Conservation (phyloP, 306 rosid genomes). For the Crotalaria pallida region DNA sequence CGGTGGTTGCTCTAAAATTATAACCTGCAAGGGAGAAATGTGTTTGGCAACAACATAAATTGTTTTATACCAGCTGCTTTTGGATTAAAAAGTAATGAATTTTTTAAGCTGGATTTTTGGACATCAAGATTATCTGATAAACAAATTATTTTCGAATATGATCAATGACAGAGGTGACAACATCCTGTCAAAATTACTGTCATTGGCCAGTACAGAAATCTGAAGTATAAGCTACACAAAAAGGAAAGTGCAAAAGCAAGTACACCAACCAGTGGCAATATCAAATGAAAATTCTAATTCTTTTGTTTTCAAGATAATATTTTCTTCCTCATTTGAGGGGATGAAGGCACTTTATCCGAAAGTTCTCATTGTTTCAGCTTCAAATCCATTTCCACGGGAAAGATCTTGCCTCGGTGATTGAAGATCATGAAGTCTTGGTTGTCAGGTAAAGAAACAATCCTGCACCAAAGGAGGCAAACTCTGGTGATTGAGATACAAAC, state of each 20-base stretch:
- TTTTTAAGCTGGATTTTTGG: too few relatives aligned
- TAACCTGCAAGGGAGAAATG: too few relatives aligned
- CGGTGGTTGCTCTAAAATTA: too few relatives aligned
- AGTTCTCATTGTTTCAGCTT: slow-evolving; percentile 52
- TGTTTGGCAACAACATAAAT: too few relatives aligned
- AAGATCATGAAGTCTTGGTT: slow-evolving; percentile 80
- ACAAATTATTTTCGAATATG: too few relatives aligned
- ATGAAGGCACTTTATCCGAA: not conserved
- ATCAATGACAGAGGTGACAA: not conserved
- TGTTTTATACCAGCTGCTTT: too few relatives aligned
- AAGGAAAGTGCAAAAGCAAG: not conserved
- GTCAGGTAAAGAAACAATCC: slow-evolving; percentile 72
- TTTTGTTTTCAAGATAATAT: not conserved
- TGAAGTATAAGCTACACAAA: slow-evolving; percentile 1
- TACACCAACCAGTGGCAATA: slow-evolving; percentile 21
- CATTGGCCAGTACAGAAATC: not conserved
- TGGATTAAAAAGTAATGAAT: too few relatives aligned
- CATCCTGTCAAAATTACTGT: slow-evolving; percentile 13
- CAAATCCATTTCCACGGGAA: slow-evolving; percentile 51
- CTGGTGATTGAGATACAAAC: not conserved
- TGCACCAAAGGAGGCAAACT: slow-evolving; percentile 35
- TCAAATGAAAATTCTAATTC: not conserved
- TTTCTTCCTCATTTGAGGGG: not conserved
- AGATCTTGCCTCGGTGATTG: slow-evolving; percentile 73
- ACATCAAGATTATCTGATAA: too few relatives aligned